Evolutionary conservation across 768 basidiomycete genomes (phyloP).

Genomic region (Leccinum broughii): DNA sequence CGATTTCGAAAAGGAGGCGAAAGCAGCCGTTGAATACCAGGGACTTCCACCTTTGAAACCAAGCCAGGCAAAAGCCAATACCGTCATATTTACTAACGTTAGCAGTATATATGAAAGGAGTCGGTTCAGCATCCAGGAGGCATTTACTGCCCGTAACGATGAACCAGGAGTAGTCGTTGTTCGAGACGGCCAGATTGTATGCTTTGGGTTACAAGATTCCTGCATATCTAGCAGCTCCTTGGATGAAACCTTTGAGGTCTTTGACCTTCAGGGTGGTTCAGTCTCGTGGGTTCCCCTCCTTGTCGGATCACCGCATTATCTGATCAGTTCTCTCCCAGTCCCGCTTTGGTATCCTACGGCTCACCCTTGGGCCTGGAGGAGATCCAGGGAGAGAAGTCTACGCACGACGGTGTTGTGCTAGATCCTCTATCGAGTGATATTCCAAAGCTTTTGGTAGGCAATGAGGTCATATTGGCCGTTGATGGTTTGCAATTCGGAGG

Average conservation of each 20-base stretch:
- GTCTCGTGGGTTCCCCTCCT: slow-evolving; percentile 42
- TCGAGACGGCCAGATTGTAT: slow-evolving; percentile 52
- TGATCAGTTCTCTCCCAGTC: slow-evolving; percentile 33
- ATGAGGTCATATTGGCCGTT: slow-evolving; percentile 54
- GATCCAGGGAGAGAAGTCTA: slow-evolving; percentile 52
- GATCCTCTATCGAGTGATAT: slow-evolving; percentile 39
- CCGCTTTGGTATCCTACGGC: slow-evolving; percentile 45
- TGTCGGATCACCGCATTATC: not conserved
- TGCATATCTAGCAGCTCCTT: slow-evolving; percentile 23
- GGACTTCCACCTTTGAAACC: slow-evolving; percentile 68
- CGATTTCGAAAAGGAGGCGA: slow-evolving; percentile 63
- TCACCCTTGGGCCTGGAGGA: slow-evolving; percentile 54
- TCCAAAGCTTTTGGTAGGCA: slow-evolving; percentile 38
- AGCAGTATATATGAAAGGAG: slow-evolving; percentile 45
- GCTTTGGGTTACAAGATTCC: slow-evolving; percentile 41
- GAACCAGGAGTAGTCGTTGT: slow-evolving; percentile 49
- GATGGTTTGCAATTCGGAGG: slow-evolving; percentile 75
- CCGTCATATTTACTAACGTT: slow-evolving; percentile 68
- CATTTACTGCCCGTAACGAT: slow-evolving; percentile 13
- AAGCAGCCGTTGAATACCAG: slow-evolving; percentile 59
- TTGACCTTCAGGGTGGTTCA: slow-evolving; percentile 69
- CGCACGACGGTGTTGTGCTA: slow-evolving; percentile 56
- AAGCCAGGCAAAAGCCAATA: slow-evolving; percentile 35
- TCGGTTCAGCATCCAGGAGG: slow-evolving; percentile 25
- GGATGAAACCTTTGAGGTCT: slow-evolving; percentile 33